Percentiles rank a stretch among this genome's conserved stretches.
Evolutionary conservation across 176 grass and related monocot genomes (phyloP).

Genomic region (maize (Zea mays)): Zm-B73-REFERENCE-NAM-5.0 NC_050096.1:16640501-16641000

Average conservation of each 20-base stretch:
- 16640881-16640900: neutral
- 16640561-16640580: neutral
- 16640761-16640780: neutral
- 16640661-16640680: no score
- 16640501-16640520: neutral
- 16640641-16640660: no score
- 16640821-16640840: neutral
- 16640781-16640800: neutral
- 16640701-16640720: no score
- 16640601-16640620: no score
- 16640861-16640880: neutral
- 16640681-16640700: no score
- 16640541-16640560: no score
- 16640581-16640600: no score
- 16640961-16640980: neutral
- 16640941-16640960: conserved; percentile 27
- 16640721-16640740: no score
- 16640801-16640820: neutral
- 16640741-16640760: no score
- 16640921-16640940: neutral
- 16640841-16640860: neutral
- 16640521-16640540: neutral
- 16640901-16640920: neutral
- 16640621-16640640: no score
- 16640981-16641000: neutral